Evolutionary conservation across 371 early-diverging fungal genomes (phyloP).

Genomic region (Rhizomucor miehei): DNA sequence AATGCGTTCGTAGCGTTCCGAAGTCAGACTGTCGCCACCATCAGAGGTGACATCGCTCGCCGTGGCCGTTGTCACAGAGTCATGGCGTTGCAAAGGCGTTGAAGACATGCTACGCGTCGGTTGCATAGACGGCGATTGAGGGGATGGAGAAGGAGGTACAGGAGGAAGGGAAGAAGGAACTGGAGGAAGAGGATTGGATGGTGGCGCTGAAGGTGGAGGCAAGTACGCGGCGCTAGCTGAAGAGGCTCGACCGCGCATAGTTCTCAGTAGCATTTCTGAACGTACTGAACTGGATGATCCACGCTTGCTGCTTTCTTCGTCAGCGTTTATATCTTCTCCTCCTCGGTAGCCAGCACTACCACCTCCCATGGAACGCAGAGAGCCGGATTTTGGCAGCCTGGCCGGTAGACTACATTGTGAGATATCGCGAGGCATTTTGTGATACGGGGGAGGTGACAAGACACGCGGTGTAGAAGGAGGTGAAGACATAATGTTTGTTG

Average conservation of each 20-base stretch:
- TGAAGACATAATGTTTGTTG: not conserved
- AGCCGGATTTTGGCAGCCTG: constrained; percentile 1
- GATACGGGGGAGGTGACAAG: constrained; percentile 21
- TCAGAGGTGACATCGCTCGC: constrained; percentile 3
- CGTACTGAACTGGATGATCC: constrained; percentile 17
- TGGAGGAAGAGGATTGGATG: constrained; percentile 47
- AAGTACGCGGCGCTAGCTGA: constrained; percentile 2
- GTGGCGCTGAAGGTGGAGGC: constrained; percentile 49
- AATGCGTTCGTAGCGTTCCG: constrained; percentile 44
- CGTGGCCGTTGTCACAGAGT: constrained; percentile 12
- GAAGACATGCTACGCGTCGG: constrained; percentile 2
- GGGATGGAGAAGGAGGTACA: constrained; percentile 2
- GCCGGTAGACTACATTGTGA: not conserved
- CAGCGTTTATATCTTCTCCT: not conserved
- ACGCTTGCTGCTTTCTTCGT: constrained; percentile 5
- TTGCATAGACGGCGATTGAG: not conserved
- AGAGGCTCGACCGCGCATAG: too few relatives aligned
- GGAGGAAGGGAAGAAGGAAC: constrained; percentile 29
- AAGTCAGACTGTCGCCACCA: constrained; percentile 3
- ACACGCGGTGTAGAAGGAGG: constrained; percentile 32
- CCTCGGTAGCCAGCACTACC: too few relatives aligned
- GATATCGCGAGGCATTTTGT: not conserved
- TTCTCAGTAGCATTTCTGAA: not conserved
- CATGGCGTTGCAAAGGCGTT: constrained; percentile 10
- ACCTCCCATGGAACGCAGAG: not conserved